Evolutionary conservation across 108 stramenopile genomes (phyloP).

Genomic region (Schizochytrium sp.): DNA sequence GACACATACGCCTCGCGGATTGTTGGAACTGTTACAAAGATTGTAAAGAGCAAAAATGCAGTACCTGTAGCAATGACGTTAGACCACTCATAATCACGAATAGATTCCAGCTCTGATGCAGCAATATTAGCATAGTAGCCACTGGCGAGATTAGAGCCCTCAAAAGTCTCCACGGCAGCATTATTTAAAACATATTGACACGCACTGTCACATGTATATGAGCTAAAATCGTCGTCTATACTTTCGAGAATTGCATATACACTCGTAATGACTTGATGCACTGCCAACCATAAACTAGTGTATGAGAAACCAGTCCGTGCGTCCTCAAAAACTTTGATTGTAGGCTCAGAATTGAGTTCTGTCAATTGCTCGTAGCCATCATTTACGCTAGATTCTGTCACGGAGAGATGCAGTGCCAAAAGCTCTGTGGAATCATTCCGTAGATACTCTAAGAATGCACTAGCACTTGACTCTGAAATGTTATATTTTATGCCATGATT

Average conservation of each 20-base stretch:
- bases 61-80: not conserved
- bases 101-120: not conserved
- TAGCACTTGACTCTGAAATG: not conserved
- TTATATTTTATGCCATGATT: not conserved
- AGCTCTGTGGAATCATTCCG: not conserved
- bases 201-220: not conserved
- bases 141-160: not conserved
- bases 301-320: not conserved
- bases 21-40: not conserved
- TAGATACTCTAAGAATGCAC: not conserved
- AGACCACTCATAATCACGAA: not conserved
- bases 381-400: not conserved
- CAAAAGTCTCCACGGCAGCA: not conserved
- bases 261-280: not conserved
- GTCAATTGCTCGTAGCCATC: not conserved
- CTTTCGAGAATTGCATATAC: not conserved
- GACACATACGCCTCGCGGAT: conserved; percentile 24
- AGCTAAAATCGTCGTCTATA: not conserved
- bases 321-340: not conserved
- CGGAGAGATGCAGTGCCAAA: not conserved
- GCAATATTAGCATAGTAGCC: not conserved
- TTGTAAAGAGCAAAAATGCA: not conserved
- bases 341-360: not conserved
- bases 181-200: conserved; percentile 10
- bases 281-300: not conserved